Percentiles rank a stretch among this genome's conserved stretches.
Conservation (phyloP, 1,284 basidiomycete genomes). For the Puccinia triticina region DNA sequence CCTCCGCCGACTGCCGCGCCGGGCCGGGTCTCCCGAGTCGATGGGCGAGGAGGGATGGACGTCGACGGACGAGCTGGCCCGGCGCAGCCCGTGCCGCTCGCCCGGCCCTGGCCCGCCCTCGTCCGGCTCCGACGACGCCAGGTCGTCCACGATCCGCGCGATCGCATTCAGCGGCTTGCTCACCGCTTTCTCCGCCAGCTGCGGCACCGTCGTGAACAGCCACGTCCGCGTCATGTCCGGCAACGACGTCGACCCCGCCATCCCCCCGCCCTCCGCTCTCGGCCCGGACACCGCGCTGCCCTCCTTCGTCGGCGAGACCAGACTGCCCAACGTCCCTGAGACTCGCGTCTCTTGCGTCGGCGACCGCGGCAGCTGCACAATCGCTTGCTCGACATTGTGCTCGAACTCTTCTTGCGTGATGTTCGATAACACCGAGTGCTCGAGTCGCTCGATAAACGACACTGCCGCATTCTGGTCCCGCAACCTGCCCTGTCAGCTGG, state of each 20-base stretch:
- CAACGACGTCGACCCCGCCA: conserved; percentile 1
- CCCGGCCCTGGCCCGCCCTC: not conserved
- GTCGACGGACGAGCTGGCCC: conserved; percentile 4
- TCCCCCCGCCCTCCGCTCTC: not conserved
- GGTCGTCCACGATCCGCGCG: conserved; percentile 45
- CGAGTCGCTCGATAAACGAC: conserved; percentile 95
- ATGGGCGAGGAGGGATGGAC: no score
- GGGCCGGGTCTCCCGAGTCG: no score
- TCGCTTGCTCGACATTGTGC: conserved; percentile 42
- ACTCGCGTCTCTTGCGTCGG: not conserved
- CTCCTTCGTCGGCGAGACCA: no score
- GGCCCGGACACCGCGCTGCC: no score
- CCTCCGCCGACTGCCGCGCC: not conserved
- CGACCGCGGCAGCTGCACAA: conserved; percentile 6
- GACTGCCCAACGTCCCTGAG: no score
- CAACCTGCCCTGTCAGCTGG: no score
- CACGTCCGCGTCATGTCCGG: conserved; percentile 38
- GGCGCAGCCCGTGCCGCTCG: not conserved
- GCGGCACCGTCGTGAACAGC: conserved; percentile 39
- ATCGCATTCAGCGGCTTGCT: conserved; percentile 49
- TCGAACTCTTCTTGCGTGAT: conserved; percentile 86
- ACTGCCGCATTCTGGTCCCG: conserved; percentile 92
- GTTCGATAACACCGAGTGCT: conserved; percentile 85
- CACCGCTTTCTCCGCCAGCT: conserved; percentile 40
- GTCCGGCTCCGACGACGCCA: conserved; percentile 18